These are phyloP conservation scores for Neurospora terricola DNA, from an alignment of 495 filamentous ascomycete species.

Conservation along the genomic window DNA sequence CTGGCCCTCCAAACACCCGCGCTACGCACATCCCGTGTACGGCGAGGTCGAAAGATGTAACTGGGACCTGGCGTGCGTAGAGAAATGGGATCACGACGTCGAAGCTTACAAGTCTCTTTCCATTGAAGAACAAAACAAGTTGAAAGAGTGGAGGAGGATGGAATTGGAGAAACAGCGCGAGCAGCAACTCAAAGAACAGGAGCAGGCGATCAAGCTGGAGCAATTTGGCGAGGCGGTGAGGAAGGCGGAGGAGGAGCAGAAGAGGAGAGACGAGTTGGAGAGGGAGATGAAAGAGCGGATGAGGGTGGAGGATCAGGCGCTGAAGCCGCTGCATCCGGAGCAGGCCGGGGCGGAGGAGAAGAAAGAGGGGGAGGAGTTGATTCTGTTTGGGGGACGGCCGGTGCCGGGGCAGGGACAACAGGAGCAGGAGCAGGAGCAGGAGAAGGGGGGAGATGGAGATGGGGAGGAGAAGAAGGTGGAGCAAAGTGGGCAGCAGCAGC, in stretches of 20 bases:
- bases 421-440: background rate
- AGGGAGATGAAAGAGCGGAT: constrained; percentile 12
- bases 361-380: background rate
- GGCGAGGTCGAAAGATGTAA: constrained; percentile 53
- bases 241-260: constrained; percentile 9
- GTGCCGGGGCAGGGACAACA: background rate
- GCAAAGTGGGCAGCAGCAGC: background rate
- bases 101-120: constrained; percentile 33
- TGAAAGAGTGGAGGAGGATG: constrained; percentile 26
- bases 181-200: constrained; percentile 2
- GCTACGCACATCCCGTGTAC: constrained; percentile 47
- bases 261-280: constrained; percentile 6
- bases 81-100: constrained; percentile 43
- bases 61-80: constrained; percentile 47
- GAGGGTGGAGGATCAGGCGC: constrained; percentile 1
- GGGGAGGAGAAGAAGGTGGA: background rate
- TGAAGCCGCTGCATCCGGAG: background rate
- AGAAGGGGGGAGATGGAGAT: background rate
- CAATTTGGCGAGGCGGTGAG: constrained; percentile 1
- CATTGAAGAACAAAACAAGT: constrained; percentile 33
- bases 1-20: constrained; percentile 47
- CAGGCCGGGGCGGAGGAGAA: background rate
- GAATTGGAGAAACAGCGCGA: background rate
- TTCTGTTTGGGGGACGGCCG: background rate
- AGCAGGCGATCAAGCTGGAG: constrained; percentile 6